Evolutionary conservation across 1,139 yeast genomes (phyloP).

Genomic region (Kluyveromyces sp.): DNA sequence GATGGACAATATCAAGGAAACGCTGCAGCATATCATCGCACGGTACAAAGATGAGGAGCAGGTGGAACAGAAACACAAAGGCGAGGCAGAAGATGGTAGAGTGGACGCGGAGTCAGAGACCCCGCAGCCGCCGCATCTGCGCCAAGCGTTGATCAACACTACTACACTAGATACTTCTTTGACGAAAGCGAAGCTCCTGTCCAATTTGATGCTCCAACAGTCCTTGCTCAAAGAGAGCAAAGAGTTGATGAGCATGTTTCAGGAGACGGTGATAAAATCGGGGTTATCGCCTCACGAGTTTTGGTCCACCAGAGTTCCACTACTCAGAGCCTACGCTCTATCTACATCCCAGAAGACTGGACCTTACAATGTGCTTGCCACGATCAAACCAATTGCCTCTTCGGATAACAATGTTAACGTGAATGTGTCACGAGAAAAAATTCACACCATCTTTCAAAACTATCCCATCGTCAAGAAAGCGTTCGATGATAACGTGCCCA

Average conservation of each 20-base stretch:
- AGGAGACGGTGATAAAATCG: conserved; percentile 78
- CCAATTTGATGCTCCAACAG: conserved; percentile 74
- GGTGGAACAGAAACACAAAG: conserved; percentile 29
- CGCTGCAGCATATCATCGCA: conserved; percentile 65
- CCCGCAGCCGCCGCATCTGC: conserved; percentile 16
- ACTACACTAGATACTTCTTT: conserved; percentile 38
- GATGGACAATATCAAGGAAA: conserved; percentile 66
- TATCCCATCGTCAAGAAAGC: conserved; percentile 92
- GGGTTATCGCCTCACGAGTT: conserved; percentile 75
- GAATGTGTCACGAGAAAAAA: conserved; percentile 83
- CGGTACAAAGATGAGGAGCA: conserved; percentile 50
- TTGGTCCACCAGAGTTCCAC: conserved; percentile 80
- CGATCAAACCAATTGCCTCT: conserved; percentile 87
- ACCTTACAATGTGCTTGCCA: conserved; percentile 86
- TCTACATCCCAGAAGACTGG: conserved; percentile 82
- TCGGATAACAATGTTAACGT: conserved; percentile 89
- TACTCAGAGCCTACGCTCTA: conserved; percentile 78
- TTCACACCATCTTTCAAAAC: conserved; percentile 83
- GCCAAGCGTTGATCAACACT: conserved; percentile 35
- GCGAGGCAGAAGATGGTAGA: conserved; percentile 20
- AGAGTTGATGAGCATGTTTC: conserved; percentile 65
- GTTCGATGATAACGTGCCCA: conserved; percentile 84
- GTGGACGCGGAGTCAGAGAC: conserved; percentile 27
- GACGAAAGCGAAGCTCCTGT: conserved; percentile 46
- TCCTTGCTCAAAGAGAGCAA: conserved; percentile 64